Conservation (phyloP, 2,329 filamentous ascomycete species). For the Fusarium xylarioides region DNA sequence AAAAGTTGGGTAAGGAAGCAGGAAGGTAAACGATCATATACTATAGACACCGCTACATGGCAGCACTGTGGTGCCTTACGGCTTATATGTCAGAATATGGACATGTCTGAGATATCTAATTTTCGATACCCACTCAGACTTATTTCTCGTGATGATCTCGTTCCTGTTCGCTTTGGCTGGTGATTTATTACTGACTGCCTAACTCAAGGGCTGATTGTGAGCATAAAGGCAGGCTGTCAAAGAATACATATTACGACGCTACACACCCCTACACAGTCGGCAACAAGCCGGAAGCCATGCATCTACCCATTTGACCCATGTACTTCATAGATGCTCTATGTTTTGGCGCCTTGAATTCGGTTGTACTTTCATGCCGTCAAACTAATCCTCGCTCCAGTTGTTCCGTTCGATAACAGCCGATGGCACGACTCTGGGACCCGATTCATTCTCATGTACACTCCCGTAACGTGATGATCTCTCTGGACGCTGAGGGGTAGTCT, state of each 20-base stretch:
- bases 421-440: constrained; percentile 41
- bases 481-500: neutral
- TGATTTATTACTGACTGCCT: neutral
- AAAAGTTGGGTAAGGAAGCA: constrained; percentile 70
- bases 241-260: neutral
- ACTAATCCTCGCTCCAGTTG: constrained; percentile 37
- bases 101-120: neutral
- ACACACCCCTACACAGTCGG: neutral
- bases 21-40: constrained; percentile 33
- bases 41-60: neutral
- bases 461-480: constrained; percentile 33
- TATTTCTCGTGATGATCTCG: neutral
- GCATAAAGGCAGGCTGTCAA: neutral
- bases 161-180: neutral
- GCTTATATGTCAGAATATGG: neutral
- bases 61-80: neutral
- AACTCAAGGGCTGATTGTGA: neutral
- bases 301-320: neutral
- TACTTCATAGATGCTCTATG: neutral
- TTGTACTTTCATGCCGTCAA: neutral
- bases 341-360: neutral
- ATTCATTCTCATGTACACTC: constrained; percentile 19
- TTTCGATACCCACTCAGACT: neutral
- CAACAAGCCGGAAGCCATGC: neutral
- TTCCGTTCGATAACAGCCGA: constrained; percentile 40